Conservation (phyloP, 169 alveolate species). For the Plasmodium yoelii region DNA sequence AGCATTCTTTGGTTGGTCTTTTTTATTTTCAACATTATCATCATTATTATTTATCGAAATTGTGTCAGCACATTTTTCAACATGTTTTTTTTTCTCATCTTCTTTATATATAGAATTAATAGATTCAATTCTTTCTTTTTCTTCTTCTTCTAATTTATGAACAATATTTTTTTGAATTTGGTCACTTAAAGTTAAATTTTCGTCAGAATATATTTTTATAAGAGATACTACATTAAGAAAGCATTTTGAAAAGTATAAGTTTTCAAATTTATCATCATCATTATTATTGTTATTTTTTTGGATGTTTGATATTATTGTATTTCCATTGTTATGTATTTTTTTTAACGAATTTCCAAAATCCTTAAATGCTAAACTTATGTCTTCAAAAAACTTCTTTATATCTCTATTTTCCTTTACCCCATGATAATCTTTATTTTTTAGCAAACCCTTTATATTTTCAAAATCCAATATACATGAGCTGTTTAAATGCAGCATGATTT, state of each 20-base stretch:
- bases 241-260: constrained; percentile 35
- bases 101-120: constrained; percentile 40
- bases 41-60: neutral
- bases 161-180: constrained; percentile 38
- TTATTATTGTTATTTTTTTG: constrained; percentile 15
- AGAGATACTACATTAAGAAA: constrained; percentile 49
- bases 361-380: constrained; percentile 38
- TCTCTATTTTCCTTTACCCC: constrained; percentile 63
- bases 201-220: constrained; percentile 34
- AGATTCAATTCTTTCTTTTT: constrained; percentile 25
- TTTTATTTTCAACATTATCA: neutral
- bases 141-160: constrained; percentile 50
- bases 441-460: constrained; percentile 39
- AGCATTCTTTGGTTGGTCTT: neutral
- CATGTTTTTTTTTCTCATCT: neutral
- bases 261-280: constrained; percentile 15
- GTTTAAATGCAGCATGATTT: constrained; percentile 68
- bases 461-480: constrained; percentile 45
- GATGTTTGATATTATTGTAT: constrained; percentile 11
- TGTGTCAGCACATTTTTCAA: neutral
- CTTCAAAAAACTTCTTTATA: constrained; percentile 37
- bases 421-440: constrained; percentile 55
- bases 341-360: constrained; percentile 52
- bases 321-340: constrained; percentile 47
- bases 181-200: constrained; percentile 42